A percentile compares a stretch with the other conserved stretches of the same genome.
These are phyloP conservation scores for Mortierella sp. DNA, from an alignment of 371 early-diverging fungal species.

Conservation along the genomic window DNA sequence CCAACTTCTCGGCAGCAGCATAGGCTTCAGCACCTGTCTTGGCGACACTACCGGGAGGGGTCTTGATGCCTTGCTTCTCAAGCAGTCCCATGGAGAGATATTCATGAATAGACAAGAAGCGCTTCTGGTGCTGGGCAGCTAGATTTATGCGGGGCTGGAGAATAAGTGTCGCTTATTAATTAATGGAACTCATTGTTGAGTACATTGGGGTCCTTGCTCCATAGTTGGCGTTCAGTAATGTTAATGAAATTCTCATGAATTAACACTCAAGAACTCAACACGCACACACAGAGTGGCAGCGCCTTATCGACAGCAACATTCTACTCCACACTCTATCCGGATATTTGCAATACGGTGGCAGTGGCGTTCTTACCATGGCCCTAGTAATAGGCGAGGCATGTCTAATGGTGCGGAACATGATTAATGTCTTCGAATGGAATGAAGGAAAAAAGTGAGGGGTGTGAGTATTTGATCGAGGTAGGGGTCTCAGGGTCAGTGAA, in stretches of 20 bases:
- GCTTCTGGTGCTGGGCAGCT: conserved; percentile 78
- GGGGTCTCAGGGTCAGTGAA: no score
- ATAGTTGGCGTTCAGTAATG: not conserved
- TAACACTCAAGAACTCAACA: not conserved
- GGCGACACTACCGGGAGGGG: conserved; percentile 92
- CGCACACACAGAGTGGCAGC: no score
- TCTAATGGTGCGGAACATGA: conserved; percentile 69
- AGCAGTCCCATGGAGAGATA: conserved; percentile 94
- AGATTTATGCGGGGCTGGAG: conserved; percentile 64
- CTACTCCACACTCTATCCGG: no score
- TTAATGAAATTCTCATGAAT: not conserved
- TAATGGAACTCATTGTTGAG: not conserved
- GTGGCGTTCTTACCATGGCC: conserved; percentile 65
- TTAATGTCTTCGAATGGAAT: conserved; percentile 7
- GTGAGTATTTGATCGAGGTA: not conserved
- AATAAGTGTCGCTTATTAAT: not conserved
- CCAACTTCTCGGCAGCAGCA: conserved; percentile 86
- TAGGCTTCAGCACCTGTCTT: conserved; percentile 91
- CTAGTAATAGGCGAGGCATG: conserved; percentile 66
- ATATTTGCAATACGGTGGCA: not conserved
- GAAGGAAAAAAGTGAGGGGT: conserved; percentile 9
- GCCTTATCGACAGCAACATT: no score
- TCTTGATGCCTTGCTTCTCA: conserved; percentile 91
- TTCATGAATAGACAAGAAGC: conserved; percentile 97
- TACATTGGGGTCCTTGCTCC: not conserved